A percentile compares a stretch with the other conserved stretches of the same genome.
Evolutionary conservation across 2,329 filamentous ascomycete genomes (phyloP).

Genomic region (Phialocephala subalpina): DNA sequence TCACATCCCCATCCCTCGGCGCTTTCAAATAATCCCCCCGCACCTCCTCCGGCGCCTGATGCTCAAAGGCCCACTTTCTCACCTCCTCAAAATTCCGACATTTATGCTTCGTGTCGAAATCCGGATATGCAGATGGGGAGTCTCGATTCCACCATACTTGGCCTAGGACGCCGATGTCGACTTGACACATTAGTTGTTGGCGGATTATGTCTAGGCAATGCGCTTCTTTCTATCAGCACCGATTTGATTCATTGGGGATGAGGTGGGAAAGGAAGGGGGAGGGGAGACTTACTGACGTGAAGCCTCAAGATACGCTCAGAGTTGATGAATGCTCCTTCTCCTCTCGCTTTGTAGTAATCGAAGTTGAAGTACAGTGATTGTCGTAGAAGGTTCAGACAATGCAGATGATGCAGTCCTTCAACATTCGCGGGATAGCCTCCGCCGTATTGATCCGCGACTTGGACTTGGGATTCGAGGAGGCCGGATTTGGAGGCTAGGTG

Average conservation of each 20-base stretch:
- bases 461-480: constrained; percentile 55
- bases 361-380: constrained; percentile 59
- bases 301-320: constrained; percentile 53
- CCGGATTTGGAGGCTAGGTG: constrained; percentile 52
- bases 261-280: not conserved
- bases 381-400: constrained; percentile 61
- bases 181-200: constrained; percentile 61
- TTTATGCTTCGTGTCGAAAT: constrained; percentile 60
- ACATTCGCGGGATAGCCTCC: constrained; percentile 57
- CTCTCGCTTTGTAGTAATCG: constrained; percentile 53
- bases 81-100: constrained; percentile 60
- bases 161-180: constrained; percentile 58
- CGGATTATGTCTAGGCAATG: constrained; percentile 62
- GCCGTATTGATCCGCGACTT: constrained; percentile 55
- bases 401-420: constrained; percentile 54
- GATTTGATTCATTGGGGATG: no score
- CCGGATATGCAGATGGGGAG: constrained; percentile 50
- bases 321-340: constrained; percentile 55
- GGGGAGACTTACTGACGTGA: constrained; percentile 55
- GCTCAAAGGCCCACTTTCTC: constrained; percentile 54
- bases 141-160: constrained; percentile 59
- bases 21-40: constrained; percentile 33
- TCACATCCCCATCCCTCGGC: constrained; percentile 30
- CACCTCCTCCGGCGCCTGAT: constrained; percentile 47
- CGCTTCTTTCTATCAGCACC: constrained; percentile 43